Evolutionary conservation across 1,284 basidiomycete genomes (phyloP).

Genomic region (Ceratorhiza oryzae-sativae): DNA sequence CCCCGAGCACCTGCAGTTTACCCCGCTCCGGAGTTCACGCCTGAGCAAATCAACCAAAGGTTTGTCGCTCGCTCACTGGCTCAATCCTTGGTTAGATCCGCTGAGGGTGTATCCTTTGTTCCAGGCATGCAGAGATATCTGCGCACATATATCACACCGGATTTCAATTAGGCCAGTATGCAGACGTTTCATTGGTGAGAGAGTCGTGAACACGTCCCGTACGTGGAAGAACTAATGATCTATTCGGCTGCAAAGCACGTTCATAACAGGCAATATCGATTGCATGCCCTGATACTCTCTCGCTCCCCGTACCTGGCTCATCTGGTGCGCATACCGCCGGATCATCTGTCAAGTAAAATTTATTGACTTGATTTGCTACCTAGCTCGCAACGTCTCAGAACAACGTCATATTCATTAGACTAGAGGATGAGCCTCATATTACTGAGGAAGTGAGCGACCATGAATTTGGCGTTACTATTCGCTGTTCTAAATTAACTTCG

Average conservation of each 20-base stretch:
- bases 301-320: constrained; percentile 85
- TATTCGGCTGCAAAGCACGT: constrained; percentile 62
- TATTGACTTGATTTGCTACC: constrained; percentile 18
- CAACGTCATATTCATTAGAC: constrained; percentile 74
- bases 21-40: constrained; percentile 32
- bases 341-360: background rate
- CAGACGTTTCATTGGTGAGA: constrained; percentile 77
- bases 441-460: constrained; percentile 72
- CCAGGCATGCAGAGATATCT: constrained; percentile 38
- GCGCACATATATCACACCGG: constrained; percentile 74
- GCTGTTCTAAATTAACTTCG: constrained; percentile 41
- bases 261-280: constrained; percentile 72
- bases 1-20: constrained; percentile 17
- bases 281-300: constrained; percentile 83
- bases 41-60: constrained; percentile 38
- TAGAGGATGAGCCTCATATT: constrained; percentile 77
- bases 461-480: constrained; percentile 44
- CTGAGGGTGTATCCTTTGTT: constrained; percentile 18
- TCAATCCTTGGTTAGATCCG: constrained; percentile 9
- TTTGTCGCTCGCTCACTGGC: background rate
- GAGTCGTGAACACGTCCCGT: constrained; percentile 38
- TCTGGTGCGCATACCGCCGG: constrained; percentile 61
- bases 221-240: constrained; percentile 41
- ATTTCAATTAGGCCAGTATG: constrained; percentile 80
- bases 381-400: constrained; percentile 62